Evolutionary conservation across 192 early-diverging fungal genomes (phyloP), one percentile per base, ranked within the genome.

Genomic region (Gigaspora rosea): DNA sequence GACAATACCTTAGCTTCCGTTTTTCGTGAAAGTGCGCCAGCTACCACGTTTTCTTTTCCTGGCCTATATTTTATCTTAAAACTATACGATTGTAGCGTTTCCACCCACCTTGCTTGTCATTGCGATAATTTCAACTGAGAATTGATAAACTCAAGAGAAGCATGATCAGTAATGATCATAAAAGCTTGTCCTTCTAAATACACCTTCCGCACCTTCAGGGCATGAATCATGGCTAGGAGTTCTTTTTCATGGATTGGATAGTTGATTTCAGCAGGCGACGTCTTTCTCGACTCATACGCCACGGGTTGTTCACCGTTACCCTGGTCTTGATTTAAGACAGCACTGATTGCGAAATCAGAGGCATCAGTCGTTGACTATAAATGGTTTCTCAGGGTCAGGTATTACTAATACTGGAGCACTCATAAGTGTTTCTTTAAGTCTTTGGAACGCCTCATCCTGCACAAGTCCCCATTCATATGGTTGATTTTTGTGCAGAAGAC

Each of bases 241-340:
- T 74, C 71, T 12, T 52, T 73, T 50, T 83, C 79, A 62, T 80
- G n/a, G 79, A 76, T 57, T 1, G 61, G 76, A 48, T 82, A 82
- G 4, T 67, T 70, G 2, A 20, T 1, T 76, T 82, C 76, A n/a
- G 76, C 73, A 8, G 52, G 4, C 1, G 73, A 78, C 2, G 78
- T 65, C 20, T 80, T 80, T 15, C 75, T 69, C 27, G 73, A 78
- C 52, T 79, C 77, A 68, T 75, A 82, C 2, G 79, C 79, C 0
- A 82, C 57, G 1, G 79, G 74, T 36, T 72, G 66, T 48, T 67
- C 46, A 11, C 48, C 33, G 2, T 63, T n/a, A 8, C 50, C 62
- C 49, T 79, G 70, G 36, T 62, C 57, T 51, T 79, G 51, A 50
- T 51, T 66, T 5, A 79, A 54, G 3, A 80, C 73, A 52, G 79